These are phyloP conservation scores for Diaporthe citri DNA, from an alignment of 2,329 filamentous ascomycete genomes.

Conservation along the genomic window DNA sequence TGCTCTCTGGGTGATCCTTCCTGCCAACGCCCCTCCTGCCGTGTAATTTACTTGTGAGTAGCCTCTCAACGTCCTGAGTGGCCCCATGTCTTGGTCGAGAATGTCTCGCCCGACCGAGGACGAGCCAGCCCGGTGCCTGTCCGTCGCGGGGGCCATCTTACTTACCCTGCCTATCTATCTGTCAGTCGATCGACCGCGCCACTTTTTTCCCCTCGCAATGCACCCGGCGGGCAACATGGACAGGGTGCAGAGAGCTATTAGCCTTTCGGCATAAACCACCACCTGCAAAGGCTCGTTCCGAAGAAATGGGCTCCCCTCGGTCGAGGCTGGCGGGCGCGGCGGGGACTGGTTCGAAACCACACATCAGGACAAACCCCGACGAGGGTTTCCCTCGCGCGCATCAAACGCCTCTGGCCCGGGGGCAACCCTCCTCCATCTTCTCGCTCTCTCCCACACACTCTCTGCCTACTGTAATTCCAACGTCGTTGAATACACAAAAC, in stretches of 20 bases:
- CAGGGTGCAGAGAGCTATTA: not conserved
- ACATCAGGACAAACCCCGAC: conserved; percentile 12
- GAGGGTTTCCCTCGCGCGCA: conserved; percentile 15
- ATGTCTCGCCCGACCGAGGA: conserved; percentile 16
- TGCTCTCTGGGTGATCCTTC: not conserved
- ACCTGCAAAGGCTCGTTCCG: conserved; percentile 30
- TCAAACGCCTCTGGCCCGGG: conserved; percentile 16
- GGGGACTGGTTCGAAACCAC: conserved; percentile 9
- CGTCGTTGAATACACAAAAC: not conserved
- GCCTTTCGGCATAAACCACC: conserved; percentile 25
- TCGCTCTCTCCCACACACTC: not conserved
- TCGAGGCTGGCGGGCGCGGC: not conserved
- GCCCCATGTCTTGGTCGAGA: conserved; percentile 11
- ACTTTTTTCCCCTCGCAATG: not conserved
- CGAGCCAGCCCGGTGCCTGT: conserved; percentile 3
- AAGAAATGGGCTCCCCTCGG: conserved; percentile 4
- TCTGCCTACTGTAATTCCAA: no score
- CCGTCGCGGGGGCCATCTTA: not conserved
- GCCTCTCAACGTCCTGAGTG: conserved; percentile 5
- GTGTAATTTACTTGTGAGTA: not conserved
- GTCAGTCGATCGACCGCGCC: conserved; percentile 8
- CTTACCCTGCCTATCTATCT: not conserved
- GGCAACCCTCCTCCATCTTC: not conserved
- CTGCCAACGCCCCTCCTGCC: not conserved
- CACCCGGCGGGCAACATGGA: not conserved